Percentiles rank a stretch among this genome's conserved stretches.
These are phyloP conservation scores for Rhizopus stolonifer DNA, from an alignment of 371 early-diverging fungal genomes.

Conservation along the genomic window DNA sequence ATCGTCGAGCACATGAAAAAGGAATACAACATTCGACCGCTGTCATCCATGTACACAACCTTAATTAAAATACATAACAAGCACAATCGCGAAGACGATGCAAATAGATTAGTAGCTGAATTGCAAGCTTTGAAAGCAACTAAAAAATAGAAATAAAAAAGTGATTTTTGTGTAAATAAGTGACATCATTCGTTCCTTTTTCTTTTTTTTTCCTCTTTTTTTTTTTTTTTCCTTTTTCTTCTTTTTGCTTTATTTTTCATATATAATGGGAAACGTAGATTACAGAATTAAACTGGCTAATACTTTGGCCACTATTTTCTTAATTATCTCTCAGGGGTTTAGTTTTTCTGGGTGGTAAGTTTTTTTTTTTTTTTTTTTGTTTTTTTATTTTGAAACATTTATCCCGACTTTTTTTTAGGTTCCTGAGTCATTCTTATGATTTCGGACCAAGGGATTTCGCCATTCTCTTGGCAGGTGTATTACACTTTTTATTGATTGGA, in stretches of 20 bases:
- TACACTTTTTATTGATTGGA: conserved; percentile 42
- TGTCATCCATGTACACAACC: conserved; percentile 38
- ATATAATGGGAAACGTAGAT: conserved; percentile 38
- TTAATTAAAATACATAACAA: conserved; percentile 41
- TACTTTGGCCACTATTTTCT: conserved; percentile 38
- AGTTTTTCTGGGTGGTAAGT: conserved; percentile 35
- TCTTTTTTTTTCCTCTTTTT: conserved; percentile 6
- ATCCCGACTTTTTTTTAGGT: conserved; percentile 22
- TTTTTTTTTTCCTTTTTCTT: conserved; percentile 8
- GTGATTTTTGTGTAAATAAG: background rate
- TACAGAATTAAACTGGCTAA: conserved; percentile 45
- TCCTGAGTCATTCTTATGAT: conserved; percentile 32
- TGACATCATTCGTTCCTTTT: conserved; percentile 5
- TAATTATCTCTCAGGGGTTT: conserved; percentile 40
- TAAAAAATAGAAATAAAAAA: background rate
- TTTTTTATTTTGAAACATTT: background rate
- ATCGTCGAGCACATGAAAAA: conserved; percentile 40
- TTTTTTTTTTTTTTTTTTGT: no score
- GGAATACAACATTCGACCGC: conserved; percentile 33
- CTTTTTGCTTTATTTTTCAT: conserved; percentile 2
- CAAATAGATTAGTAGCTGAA: conserved; percentile 25
- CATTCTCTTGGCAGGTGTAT: conserved; percentile 29
- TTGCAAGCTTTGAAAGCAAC: conserved; percentile 9
- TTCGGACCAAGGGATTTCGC: conserved; percentile 41
- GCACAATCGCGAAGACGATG: conserved; percentile 36